Evolutionary conservation across 345 rosid species (phyloP), one percentile per base, ranked within the genome.

Genomic region (Brassica cretica): DNA sequence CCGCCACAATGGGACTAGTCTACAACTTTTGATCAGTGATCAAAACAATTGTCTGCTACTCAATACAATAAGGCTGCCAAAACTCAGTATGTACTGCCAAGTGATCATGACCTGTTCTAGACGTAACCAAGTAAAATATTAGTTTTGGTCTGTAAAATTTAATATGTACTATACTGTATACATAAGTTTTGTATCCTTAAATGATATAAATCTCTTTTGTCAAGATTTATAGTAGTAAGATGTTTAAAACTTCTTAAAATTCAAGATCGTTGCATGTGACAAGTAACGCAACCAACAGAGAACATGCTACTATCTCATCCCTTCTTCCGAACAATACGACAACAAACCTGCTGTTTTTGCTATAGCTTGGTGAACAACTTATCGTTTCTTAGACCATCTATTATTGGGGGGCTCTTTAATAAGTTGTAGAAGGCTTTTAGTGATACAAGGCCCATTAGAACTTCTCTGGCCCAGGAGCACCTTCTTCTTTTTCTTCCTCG

Each of bases 371-470:
- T 41, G 61, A 73, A 73, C 46, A 49, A 33, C 21, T 37, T 39
- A 60, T 41, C 37, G 72, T 74, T 55, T 66, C 35, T 35, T 21
- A 30, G 9, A 18, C 8, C 56, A 51, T 2, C n/a, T n/a, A 0
- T 35, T 41, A n/a, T 15, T 33, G 64, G 70, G 79, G 49, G 53
- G 6, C 32, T 58, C 2, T 14, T 1, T 14, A 5, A 8, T 66
- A 5, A 53, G 27, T 8, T 6, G 1, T n/a, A 18, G 19, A 30
- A 53, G 63, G n/a, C 18, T 15, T 39, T 75, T 33, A 11, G 2
- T 53, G 25, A 64, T 33, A 35, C 25, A 25, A 39, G 75, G 68
- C 76, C 76, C 76, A 72, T 72, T 39, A 25, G 1, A 59, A 39
- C 8, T 21, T 39, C 4, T 14, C 3, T 2, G 29, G 55, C 9